Percentiles rank a stretch among this genome's conserved stretches.
Evolutionary conservation across 2,329 filamentous ascomycete species (phyloP).

Genomic region (Akanthomyces uredinophilus): DNA sequence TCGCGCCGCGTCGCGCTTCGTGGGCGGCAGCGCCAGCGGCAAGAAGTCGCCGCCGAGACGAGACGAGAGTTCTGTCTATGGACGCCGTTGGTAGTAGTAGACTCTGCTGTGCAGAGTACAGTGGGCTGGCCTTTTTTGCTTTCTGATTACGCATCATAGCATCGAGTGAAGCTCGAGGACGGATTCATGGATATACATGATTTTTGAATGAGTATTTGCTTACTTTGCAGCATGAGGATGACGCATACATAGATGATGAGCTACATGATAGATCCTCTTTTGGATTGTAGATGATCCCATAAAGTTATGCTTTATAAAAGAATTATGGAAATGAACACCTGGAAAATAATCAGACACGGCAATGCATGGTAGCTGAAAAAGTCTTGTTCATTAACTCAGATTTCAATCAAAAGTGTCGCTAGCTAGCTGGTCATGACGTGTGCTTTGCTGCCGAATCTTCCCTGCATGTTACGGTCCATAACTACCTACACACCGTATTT

Average conservation of each 20-base stretch:
- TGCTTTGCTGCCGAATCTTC: not conserved
- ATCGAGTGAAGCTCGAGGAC: not conserved
- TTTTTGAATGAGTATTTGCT: not conserved
- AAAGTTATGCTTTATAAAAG: not conserved
- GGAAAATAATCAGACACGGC: not conserved
- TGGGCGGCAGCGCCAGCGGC: conserved; percentile 15
- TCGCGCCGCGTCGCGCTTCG: conserved; percentile 21
- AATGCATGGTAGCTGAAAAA: not conserved
- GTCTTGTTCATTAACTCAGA: not conserved
- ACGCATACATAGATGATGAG: not conserved
- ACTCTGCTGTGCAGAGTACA: not conserved
- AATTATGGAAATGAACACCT: not conserved
- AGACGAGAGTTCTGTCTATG: conserved; percentile 36
- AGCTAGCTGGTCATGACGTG: conserved; percentile 12
- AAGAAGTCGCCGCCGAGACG: conserved; percentile 25
- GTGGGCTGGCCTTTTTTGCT: not conserved
- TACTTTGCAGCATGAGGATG: not conserved
- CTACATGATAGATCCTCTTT: not conserved
- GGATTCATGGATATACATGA: not conserved
- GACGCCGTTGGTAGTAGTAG: conserved; percentile 34
- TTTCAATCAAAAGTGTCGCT: conserved; percentile 7
- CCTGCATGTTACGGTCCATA: not conserved
- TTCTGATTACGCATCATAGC: not conserved
- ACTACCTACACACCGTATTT: not conserved
- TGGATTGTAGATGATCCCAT: not conserved